phyloP scores from a whole-genome alignment of 139 green algal genomes.

The Tetraselmis chui region DNA sequence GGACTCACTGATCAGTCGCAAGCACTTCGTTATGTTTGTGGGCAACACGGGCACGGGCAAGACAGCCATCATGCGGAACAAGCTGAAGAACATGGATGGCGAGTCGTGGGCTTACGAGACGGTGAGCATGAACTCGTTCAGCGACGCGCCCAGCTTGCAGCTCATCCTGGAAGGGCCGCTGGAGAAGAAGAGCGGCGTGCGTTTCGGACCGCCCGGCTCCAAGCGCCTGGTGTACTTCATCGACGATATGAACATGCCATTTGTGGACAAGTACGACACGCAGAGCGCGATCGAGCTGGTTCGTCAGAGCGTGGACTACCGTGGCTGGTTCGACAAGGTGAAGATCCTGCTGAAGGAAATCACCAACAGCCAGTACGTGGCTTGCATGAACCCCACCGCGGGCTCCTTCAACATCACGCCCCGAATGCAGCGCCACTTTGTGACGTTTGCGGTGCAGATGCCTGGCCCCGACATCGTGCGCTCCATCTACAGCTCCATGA shows the following conservation, averaged over 20 bases:
- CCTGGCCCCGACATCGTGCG: conserved; percentile 60
- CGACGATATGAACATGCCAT: conserved; percentile 90
- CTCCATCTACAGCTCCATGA: conserved; percentile 37
- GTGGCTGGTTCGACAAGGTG: conserved; percentile 84
- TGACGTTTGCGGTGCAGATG: conserved; percentile 78
- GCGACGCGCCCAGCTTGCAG: conserved; percentile 70
- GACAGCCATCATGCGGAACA: conserved; percentile 78
- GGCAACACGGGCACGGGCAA: conserved; percentile 84
- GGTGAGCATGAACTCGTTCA: conserved; percentile 86
- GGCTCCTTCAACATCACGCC: conserved; percentile 86
- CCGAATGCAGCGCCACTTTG: conserved; percentile 89
- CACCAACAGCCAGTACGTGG: conserved; percentile 63
- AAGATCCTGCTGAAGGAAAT: conserved; percentile 89
- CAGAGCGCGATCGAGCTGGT: conserved; percentile 84
- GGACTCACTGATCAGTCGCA: conserved; percentile 66
- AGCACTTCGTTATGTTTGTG: conserved; percentile 87
- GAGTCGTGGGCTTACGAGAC: conserved; percentile 59
- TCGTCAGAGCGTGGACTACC: conserved; percentile 81
- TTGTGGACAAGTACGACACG: conserved; percentile 92
- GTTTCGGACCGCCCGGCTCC: conserved; percentile 76
- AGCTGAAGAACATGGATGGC: conserved; percentile 72
- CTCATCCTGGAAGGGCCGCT: conserved; percentile 67
- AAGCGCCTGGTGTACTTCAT: conserved; percentile 79
- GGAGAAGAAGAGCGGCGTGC: conserved; percentile 74
- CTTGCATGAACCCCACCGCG: conserved; percentile 85